Percentiles rank a stretch among this genome's conserved stretches.
Evolutionary conservation across 1,284 basidiomycete genomes (phyloP).

Genomic region (Cryptococcus sp.): DNA sequence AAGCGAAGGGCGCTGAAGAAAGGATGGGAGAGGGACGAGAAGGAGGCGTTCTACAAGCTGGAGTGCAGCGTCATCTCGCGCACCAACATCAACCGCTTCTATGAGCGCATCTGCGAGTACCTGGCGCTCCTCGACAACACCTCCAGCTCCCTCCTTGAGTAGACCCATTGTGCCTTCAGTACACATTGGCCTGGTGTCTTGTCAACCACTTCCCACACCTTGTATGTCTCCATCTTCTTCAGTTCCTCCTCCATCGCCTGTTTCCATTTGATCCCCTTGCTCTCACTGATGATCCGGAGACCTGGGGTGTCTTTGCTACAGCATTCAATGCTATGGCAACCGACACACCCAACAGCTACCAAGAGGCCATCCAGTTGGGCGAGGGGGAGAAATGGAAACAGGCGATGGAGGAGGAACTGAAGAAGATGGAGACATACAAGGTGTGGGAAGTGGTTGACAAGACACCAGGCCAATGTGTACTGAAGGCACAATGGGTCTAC

Average conservation of each 20-base stretch:
- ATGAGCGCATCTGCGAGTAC: no score
- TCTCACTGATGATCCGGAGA: background rate
- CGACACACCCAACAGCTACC: no score
- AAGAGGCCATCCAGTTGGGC: background rate
- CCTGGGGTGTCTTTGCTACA: no score
- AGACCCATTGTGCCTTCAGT: constrained; percentile 12
- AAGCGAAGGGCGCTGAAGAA: no score
- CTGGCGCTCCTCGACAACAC: no score
- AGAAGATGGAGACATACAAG: constrained; percentile 20
- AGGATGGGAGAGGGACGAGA: no score
- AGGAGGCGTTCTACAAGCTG: no score
- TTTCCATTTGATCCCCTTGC: constrained; percentile 7
- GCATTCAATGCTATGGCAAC: no score
- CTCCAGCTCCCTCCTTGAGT: no score
- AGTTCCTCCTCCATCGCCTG: constrained; percentile 16
- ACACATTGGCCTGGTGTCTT: background rate
- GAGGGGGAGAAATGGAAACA: constrained; percentile 14
- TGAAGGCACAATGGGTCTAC: constrained; percentile 12
- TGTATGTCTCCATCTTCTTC: constrained; percentile 20
- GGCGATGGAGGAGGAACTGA: constrained; percentile 16
- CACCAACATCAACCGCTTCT: no score
- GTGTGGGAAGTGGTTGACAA: constrained; percentile 13
- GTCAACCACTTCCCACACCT: constrained; percentile 13
- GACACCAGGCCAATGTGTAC: background rate
- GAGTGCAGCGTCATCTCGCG: no score